phyloP scores from a whole-genome alignment of 805 yeast species.

The Vanderwaltozyma tropicalis region DNA sequence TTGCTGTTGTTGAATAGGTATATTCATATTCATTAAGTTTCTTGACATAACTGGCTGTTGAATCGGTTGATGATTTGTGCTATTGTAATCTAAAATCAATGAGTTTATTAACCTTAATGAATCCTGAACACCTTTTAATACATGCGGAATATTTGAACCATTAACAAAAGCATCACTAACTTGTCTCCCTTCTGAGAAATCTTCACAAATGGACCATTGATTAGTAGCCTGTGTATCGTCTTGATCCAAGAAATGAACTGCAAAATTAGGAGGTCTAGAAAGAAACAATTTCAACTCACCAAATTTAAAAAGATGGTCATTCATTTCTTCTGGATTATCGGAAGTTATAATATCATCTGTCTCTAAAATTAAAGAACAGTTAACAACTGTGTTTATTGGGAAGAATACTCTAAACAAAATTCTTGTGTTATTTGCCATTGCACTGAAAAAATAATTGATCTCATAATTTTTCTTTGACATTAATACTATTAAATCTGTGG shows the following conservation, averaged over 20 bases:
- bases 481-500: slow-evolving; percentile 62
- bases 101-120: slow-evolving; percentile 45
- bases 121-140: slow-evolving; percentile 46
- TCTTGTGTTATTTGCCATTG: slow-evolving; percentile 55
- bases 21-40: slow-evolving; percentile 9
- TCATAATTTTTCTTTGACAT: slow-evolving; percentile 62
- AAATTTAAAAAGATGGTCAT: slow-evolving; percentile 18
- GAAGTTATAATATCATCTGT: slow-evolving; percentile 19
- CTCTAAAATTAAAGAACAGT: slow-evolving; percentile 47
- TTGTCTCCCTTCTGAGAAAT: slow-evolving; percentile 75
- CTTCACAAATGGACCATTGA: slow-evolving; percentile 57
- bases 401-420: slow-evolving; percentile 64
- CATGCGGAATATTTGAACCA: slow-evolving; percentile 58
- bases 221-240: slow-evolving; percentile 31
- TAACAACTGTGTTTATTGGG: slow-evolving; percentile 50
- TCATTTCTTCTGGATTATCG: slow-evolving; percentile 1
- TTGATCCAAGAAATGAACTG: slow-evolving; percentile 55
- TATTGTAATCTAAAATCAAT: slow-evolving; percentile 29
- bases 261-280: slow-evolving; percentile 62
- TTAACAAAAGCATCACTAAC: slow-evolving; percentile 57
- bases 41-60: slow-evolving; percentile 8
- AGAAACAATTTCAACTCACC: slow-evolving; percentile 42
- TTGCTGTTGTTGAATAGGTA: slow-evolving; percentile 8
- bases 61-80: slow-evolving; percentile 4
- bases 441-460: slow-evolving; percentile 68